Evolutionary conservation across 176 grass and related monocot genomes (phyloP).

Genomic region (Rhynchospora breviuscula): DNA sequence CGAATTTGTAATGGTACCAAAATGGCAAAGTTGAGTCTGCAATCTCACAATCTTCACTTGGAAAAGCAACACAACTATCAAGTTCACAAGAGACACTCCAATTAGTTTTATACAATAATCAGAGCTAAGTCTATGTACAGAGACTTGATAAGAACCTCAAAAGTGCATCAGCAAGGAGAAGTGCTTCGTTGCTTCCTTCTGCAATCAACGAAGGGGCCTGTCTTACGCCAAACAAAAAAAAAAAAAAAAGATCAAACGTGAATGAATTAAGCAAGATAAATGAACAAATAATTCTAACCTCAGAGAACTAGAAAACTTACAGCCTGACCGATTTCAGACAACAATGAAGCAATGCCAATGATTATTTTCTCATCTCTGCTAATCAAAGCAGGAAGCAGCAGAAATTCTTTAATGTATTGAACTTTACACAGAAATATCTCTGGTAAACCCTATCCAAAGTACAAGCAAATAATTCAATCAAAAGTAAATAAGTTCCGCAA

Average conservation of each 20-base stretch:
- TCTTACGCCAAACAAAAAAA: background rate
- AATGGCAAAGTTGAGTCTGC: conserved; percentile 96
- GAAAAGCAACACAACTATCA: conserved; percentile 68
- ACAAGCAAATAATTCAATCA: conserved; percentile 24
- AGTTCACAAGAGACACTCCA: conserved; percentile 19
- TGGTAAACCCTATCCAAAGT: conserved; percentile 54
- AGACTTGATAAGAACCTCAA: conserved; percentile 65
- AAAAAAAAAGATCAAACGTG: conserved; percentile 4
- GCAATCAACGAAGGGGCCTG: conserved; percentile 86
- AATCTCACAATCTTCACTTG: conserved; percentile 85
- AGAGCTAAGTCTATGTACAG: background rate
- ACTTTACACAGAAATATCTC: conserved; percentile 71
- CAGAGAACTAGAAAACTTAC: conserved; percentile 48
- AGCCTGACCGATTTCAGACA: conserved; percentile 88
- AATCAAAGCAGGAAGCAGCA: conserved; percentile 68
- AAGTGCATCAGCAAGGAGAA: conserved; percentile 84
- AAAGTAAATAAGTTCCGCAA: background rate
- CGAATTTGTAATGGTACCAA: conserved; percentile 43
- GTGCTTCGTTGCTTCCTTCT: conserved; percentile 68
- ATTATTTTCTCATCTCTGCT: conserved; percentile 77
- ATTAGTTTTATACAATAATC: background rate
- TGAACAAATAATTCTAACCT: conserved; percentile 21
- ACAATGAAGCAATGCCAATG: conserved; percentile 68
- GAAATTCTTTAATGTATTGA: conserved; percentile 78
- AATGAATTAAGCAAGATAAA: conserved; percentile 22